phyloP scores from a whole-genome alignment of 768 basidiomycete species.

The Lepiota subincarnata region DNA sequence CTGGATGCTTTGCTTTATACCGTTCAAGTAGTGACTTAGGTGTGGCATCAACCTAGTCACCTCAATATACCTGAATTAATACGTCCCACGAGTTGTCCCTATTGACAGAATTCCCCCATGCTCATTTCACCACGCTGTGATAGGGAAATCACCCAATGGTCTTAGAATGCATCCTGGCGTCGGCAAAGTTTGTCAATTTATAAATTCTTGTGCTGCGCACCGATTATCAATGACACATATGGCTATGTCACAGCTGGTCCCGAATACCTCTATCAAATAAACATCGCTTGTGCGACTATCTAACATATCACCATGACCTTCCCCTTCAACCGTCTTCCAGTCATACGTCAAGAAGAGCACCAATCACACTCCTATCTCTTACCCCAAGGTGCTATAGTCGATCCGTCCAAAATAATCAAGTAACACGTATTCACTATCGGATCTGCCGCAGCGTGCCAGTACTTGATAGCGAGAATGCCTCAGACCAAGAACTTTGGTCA shows the following conservation, averaged over 20 bases:
- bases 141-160: slow-evolving; percentile 3
- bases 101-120: slow-evolving; percentile 6
- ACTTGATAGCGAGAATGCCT: no score
- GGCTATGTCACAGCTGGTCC: slow-evolving; percentile 13
- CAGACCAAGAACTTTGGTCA: no score
- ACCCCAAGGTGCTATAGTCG: slow-evolving; percentile 15
- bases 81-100: slow-evolving; percentile 1
- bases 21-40: slow-evolving; percentile 8
- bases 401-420: slow-evolving; percentile 13
- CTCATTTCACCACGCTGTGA: slow-evolving; percentile 14
- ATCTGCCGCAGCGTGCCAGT: no score
- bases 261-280: slow-evolving; percentile 15
- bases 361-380: not conserved
- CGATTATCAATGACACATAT: not conserved
- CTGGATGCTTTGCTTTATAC: no score
- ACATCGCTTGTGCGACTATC: slow-evolving; percentile 17
- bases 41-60: slow-evolving; percentile 15
- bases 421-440: slow-evolving; percentile 15
- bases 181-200: slow-evolving; percentile 7
- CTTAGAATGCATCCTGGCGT: slow-evolving; percentile 7
- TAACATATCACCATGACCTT: slow-evolving; percentile 13
- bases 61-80: slow-evolving; percentile 15
- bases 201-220: not conserved
- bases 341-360: not conserved
- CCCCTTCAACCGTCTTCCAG: not conserved